Evolutionary conservation across 202 grass and related monocot genomes (phyloP), one percentile per base, ranked within the genome.

Genomic region (Cymbopogon flexuosus): DNA sequence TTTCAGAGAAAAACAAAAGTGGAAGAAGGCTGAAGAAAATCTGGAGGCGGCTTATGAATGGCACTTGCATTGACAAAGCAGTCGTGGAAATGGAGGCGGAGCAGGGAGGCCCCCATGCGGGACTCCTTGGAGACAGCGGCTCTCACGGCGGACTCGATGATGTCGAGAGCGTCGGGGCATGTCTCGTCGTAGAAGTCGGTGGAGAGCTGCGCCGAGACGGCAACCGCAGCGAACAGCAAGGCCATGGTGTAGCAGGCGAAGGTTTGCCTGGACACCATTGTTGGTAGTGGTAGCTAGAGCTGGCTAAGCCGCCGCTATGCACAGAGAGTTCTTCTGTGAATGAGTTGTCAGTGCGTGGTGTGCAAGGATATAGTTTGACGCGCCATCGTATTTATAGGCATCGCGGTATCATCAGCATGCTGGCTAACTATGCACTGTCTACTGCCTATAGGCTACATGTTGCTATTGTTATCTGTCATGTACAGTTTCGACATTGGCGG

Each of bases 61-160:
- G 16, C 0, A 79, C 74, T 80, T 85, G 23, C 91, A 72, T 93
- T 79, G 75, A 90, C 91, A n/a, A 93, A 93, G 27, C 91, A 93
- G 64, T 93, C 91, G 24, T 93, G 91, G 82, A 93, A 93, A 76
- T 93, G 91, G 79, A 93, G 91, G 47, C 91, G 91, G 58, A 93
- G 84, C 23, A 90, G 75, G 3, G 91, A 93, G 5, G 87, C 91
- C 3, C 81, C 90, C 87, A 90, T 89, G 73, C 90, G 90, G 68
- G 73, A 84, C 36, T 93, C 90, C 15, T 88, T 83, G 23, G 59
- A 65, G 41, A 93, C 79, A 5, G 91, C 87, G 3, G 70, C 73
- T 54, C 78, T 84, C 47, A 93, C 87, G n/a, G 84, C 84, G 19
- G 58, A 39, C 21, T 84, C 58, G 79, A 93, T 90, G 81, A 89